A percentile compares a stretch with the other conserved stretches of the same genome.
phyloP scores from a whole-genome alignment of 2,329 filamentous ascomycete genomes.

The Plectosphaerella cucumerina region DNA sequence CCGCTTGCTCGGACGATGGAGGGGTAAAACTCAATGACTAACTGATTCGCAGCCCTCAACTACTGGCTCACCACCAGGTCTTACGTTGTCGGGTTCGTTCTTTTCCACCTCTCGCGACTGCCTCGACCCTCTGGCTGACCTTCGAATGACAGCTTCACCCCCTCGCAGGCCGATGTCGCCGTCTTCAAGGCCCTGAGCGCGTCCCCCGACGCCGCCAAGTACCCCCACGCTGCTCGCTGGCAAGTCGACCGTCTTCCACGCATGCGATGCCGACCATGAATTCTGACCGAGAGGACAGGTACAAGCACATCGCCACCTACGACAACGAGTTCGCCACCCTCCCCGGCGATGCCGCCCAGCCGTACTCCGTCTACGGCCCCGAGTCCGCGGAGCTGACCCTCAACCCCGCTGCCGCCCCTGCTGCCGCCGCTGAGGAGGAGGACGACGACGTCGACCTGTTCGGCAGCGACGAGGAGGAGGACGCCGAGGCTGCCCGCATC shows the following conservation, averaged over 20 bases:
- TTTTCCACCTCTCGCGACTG: conserved; percentile 10
- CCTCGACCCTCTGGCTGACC: not conserved
- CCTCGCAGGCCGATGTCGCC: conserved; percentile 94
- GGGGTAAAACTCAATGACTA: not conserved
- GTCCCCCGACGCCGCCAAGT: conserved; percentile 77
- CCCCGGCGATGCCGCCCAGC: conserved; percentile 84
- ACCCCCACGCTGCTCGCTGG: conserved; percentile 93
- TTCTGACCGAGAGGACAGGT: conserved; percentile 28
- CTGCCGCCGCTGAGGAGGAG: conserved; percentile 55
- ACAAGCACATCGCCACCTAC: conserved; percentile 95
- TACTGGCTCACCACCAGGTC: conserved; percentile 70
- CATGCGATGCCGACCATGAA: not conserved
- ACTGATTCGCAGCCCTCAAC: conserved; percentile 54
- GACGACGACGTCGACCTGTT: conserved; percentile 92
- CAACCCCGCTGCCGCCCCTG: conserved; percentile 82
- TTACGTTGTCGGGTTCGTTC: conserved; percentile 78
- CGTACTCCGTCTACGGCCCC: conserved; percentile 87
- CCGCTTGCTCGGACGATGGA: not conserved
- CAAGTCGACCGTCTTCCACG: not conserved
- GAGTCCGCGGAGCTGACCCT: conserved; percentile 71
- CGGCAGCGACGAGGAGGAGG: conserved; percentile 91
- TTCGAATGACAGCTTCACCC: conserved; percentile 41
- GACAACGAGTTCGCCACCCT: conserved; percentile 90
- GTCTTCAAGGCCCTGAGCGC: conserved; percentile 84
- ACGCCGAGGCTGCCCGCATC: conserved; percentile 77